Evolutionary conservation across 495 filamentous ascomycete genomes (phyloP).

Genomic region (Daldinia loculata): DNA sequence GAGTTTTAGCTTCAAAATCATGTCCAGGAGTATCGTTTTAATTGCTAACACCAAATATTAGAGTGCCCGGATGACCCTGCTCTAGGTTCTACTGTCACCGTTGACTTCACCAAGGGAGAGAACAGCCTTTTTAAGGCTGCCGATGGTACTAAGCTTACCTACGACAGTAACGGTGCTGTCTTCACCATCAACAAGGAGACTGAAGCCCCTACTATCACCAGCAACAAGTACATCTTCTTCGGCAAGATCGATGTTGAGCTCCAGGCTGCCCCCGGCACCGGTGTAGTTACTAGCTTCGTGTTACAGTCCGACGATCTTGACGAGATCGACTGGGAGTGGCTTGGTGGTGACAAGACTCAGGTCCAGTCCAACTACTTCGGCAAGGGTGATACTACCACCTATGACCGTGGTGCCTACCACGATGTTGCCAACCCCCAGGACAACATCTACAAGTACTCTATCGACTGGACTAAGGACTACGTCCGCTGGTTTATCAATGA

Average conservation of each 20-base stretch:
- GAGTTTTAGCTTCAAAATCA: conserved; percentile 46
- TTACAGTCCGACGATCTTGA: conserved; percentile 91
- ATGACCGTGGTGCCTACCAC: conserved; percentile 77
- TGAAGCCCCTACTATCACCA: conserved; percentile 78
- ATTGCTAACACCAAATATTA: conserved; percentile 28
- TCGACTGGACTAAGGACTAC: conserved; percentile 80
- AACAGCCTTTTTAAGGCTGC: conserved; percentile 70
- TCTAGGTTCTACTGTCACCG: conserved; percentile 71
- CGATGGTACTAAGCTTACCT: conserved; percentile 66
- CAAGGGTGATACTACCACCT: conserved; percentile 82
- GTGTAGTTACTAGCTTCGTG: conserved; percentile 85
- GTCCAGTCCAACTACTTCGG: conserved; percentile 96
- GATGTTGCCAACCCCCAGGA: conserved; percentile 66
- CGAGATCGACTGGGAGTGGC: conserved; percentile 94
- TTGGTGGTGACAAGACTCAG: conserved; percentile 67
- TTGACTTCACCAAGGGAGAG: conserved; percentile 83
- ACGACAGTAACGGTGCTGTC: conserved; percentile 73
- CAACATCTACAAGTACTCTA: conserved; percentile 83
- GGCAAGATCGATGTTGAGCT: conserved; percentile 74
- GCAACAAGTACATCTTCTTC: conserved; percentile 80
- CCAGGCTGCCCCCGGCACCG: conserved; percentile 70
- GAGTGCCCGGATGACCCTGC: conserved; percentile 79
- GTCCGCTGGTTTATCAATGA: conserved; percentile 88
- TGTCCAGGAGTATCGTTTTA: background rate
- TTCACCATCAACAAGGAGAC: conserved; percentile 79